A percentile compares a stretch with the other conserved stretches of the same genome.
Evolutionary conservation across 2,329 filamentous ascomycete species (phyloP).

Genomic region (Aspergillus pseudoglaucus): DNA sequence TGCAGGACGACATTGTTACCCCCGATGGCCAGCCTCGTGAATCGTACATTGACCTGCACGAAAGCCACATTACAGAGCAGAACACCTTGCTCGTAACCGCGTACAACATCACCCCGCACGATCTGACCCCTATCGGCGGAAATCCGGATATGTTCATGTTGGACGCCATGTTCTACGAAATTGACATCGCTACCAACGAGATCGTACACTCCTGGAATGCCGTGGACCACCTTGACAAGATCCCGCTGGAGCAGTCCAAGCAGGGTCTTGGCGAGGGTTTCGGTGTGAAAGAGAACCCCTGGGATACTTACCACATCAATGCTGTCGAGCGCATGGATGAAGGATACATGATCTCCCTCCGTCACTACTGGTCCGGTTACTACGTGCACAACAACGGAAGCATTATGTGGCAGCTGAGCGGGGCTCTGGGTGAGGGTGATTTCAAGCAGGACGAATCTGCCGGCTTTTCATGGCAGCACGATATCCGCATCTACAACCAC

Average conservation of each 20-base stretch:
- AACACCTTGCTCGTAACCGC: constrained; percentile 31
- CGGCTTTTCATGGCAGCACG: constrained; percentile 28
- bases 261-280: constrained; percentile 15
- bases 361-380: constrained; percentile 30
- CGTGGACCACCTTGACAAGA: constrained; percentile 24
- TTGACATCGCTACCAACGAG: constrained; percentile 29
- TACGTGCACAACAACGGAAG: constrained; percentile 25
- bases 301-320: constrained; percentile 33
- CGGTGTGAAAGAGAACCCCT: constrained; percentile 19
- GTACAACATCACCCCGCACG: constrained; percentile 28
- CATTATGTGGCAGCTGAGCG: constrained; percentile 22
- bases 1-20: constrained; percentile 20
- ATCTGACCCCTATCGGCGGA: constrained; percentile 26
- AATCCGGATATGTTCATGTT: constrained; percentile 25
- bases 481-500: constrained; percentile 31
- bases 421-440: constrained; percentile 19
- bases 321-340: constrained; percentile 25
- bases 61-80: constrained; percentile 25
- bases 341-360: constrained; percentile 29
- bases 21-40: constrained; percentile 12
- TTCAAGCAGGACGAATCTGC: constrained; percentile 16
- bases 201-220: constrained; percentile 29
- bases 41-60: constrained; percentile 31
- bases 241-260: constrained; percentile 23
- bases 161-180: constrained; percentile 29